These are phyloP conservation scores for Hypoxylon lienhwacheense DNA, from an alignment of 495 filamentous ascomycete genomes.

Conservation along the genomic window DNA sequence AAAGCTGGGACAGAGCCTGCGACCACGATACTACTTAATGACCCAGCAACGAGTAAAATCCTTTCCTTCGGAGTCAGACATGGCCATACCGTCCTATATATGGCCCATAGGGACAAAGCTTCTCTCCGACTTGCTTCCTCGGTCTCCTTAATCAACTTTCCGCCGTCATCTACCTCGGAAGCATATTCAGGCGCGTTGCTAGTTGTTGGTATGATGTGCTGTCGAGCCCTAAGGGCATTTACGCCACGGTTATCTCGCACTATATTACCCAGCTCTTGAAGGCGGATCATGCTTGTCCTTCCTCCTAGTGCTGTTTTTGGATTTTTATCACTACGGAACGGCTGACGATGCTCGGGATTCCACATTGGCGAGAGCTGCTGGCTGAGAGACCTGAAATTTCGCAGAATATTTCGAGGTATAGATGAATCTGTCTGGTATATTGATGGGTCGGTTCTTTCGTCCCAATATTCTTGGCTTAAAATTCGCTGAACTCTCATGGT, in stretches of 20 bases:
- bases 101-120: slow-evolving; percentile 52
- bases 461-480: not conserved
- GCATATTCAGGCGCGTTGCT: not conserved
- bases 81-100: slow-evolving; percentile 77
- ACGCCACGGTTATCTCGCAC: slow-evolving; percentile 18
- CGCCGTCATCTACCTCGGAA: not conserved
- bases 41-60: slow-evolving; percentile 60
- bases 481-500: not conserved
- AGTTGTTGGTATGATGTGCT: not conserved
- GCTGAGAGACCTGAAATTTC: not conserved
- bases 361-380: slow-evolving; percentile 4
- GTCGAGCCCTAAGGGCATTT: not conserved
- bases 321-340: not conserved
- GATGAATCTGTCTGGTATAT: not conserved
- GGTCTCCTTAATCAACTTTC: not conserved
- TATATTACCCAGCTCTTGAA: slow-evolving; percentile 27
- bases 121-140: slow-evolving; percentile 19
- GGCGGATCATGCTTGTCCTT: slow-evolving; percentile 18
- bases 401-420: not conserved
- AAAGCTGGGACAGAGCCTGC: slow-evolving; percentile 75
- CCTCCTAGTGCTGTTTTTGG: not conserved
- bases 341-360: not conserved
- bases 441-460: not conserved
- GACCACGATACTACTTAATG: slow-evolving; percentile 62
- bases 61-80: slow-evolving; percentile 56